A percentile compares a stretch with the other conserved stretches of the same genome.
Conservation (phyloP, 1,284 basidiomycete genomes). For the Vanrija humicola region DNA sequence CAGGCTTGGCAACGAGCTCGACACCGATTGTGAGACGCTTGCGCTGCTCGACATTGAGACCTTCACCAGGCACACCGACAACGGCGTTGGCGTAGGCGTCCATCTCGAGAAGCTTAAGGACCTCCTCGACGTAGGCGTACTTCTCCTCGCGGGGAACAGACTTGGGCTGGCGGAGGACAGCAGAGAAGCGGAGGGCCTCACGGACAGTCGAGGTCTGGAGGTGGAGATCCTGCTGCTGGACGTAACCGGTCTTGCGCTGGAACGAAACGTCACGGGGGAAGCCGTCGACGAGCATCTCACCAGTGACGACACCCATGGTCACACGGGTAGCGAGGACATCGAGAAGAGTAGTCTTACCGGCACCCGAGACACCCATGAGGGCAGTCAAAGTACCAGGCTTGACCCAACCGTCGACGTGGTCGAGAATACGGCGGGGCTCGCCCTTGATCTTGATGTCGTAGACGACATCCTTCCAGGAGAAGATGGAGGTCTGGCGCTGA, state of each 20-base stretch:
- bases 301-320: conserved; percentile 73
- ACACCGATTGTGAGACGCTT: conserved; percentile 61
- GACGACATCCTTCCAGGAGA: conserved; percentile 51
- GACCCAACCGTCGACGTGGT: conserved; percentile 78
- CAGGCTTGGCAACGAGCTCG: conserved; percentile 54
- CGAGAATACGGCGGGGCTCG: conserved; percentile 61
- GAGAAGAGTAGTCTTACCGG: conserved; percentile 71
- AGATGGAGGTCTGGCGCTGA: conserved; percentile 48
- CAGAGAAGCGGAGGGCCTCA: conserved; percentile 78
- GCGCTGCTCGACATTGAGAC: conserved; percentile 45
- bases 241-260: conserved; percentile 59
- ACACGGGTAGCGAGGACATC: conserved; percentile 78
- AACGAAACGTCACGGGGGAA: conserved; percentile 67
- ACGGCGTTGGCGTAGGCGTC: conserved; percentile 23
- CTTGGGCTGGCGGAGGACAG: conserved; percentile 70
- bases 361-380: conserved; percentile 64
- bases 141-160: conserved; percentile 52
- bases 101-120: conserved; percentile 26
- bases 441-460: conserved; percentile 62
- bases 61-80: conserved; percentile 49
- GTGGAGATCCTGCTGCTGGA: conserved; percentile 77
- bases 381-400: conserved; percentile 74
- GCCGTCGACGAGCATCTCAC: conserved; percentile 75
- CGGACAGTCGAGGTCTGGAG: conserved; percentile 67
- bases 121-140: conserved; percentile 52